Percentiles rank a stretch among this genome's conserved stretches.
These are phyloP conservation scores for Blumeria hordei DNA, from an alignment of 2,329 filamentous ascomycete species.

Conservation along the genomic window DNA sequence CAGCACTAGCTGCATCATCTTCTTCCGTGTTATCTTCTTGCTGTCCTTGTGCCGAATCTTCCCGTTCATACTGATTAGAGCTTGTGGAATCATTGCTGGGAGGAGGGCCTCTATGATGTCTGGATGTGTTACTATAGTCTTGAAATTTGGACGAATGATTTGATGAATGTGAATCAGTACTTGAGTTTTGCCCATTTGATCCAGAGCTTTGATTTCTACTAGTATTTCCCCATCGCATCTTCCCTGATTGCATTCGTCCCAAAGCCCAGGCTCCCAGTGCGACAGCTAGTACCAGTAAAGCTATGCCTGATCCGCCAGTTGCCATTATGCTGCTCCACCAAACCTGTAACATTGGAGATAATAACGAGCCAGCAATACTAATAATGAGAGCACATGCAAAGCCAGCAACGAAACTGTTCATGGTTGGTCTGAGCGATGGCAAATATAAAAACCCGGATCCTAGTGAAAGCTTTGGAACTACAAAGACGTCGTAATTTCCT, in stretches of 20 bases:
- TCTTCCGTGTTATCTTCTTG: conserved; percentile 5
- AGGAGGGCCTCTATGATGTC: conserved; percentile 3
- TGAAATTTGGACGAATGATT: conserved; percentile 5
- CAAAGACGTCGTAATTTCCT: conserved; percentile 92
- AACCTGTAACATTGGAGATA: conserved; percentile 46
- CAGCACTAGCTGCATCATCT: conserved; percentile 4
- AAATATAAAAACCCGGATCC: conserved; percentile 82
- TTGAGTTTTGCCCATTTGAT: conserved; percentile 4
- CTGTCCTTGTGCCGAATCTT: conserved; percentile 7
- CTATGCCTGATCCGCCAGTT: conserved; percentile 47
- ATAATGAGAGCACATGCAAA: conserved; percentile 52
- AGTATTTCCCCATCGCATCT: neutral
- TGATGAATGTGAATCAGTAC: conserved; percentile 7
- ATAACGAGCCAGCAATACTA: conserved; percentile 46
- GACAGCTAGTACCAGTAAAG: conserved; percentile 46
- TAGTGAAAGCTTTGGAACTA: conserved; percentile 77
- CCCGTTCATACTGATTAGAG: conserved; percentile 6
- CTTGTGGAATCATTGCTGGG: conserved; percentile 3
- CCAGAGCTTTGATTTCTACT: conserved; percentile 6
- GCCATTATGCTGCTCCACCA: conserved; percentile 52
- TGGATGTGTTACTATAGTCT: conserved; percentile 8
- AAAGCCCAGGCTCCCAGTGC: conserved; percentile 58
- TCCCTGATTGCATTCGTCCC: conserved; percentile 37
- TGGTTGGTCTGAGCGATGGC: conserved; percentile 64
- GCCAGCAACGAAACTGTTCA: conserved; percentile 79